A percentile compares a stretch with the other conserved stretches of the same genome.
phyloP scores from a whole-genome alignment of 208 protist species.

The Endotrypanum monterogeii region DNA sequence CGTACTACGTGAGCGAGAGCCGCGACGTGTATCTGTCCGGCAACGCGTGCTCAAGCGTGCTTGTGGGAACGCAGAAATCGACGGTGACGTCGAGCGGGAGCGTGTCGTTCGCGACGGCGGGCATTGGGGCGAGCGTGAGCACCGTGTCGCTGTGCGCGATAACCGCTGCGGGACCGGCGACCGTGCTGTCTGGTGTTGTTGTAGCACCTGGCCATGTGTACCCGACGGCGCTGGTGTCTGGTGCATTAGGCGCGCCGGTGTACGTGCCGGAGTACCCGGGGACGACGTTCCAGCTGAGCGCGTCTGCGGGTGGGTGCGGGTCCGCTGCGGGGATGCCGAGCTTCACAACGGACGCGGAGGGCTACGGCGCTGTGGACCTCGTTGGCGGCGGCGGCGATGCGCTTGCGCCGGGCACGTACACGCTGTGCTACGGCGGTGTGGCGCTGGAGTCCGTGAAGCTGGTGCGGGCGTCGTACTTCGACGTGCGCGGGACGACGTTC shows the following conservation, averaged over 20 bases:
- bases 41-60: slow-evolving; percentile 30
- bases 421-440: slow-evolving; percentile 40
- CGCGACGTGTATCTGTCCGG: slow-evolving; percentile 58
- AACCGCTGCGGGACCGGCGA: slow-evolving; percentile 38
- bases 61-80: slow-evolving; percentile 30
- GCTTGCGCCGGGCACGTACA: slow-evolving; percentile 52
- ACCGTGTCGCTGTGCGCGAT: slow-evolving; percentile 42
- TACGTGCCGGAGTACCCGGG: slow-evolving; percentile 51
- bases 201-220: slow-evolving; percentile 44
- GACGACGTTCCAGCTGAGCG: slow-evolving; percentile 48
- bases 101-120: slow-evolving; percentile 30
- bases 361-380: slow-evolving; percentile 47
- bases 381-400: slow-evolving; percentile 19
- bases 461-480: slow-evolving; percentile 45
- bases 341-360: slow-evolving; percentile 56
- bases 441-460: slow-evolving; percentile 42
- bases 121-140: slow-evolving; percentile 23
- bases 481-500: slow-evolving; percentile 46
- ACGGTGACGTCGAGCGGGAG: slow-evolving; percentile 16
- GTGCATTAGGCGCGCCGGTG: slow-evolving; percentile 28
- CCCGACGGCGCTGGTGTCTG: slow-evolving; percentile 54
- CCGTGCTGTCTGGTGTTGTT: slow-evolving; percentile 18
- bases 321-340: slow-evolving; percentile 24
- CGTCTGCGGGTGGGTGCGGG: slow-evolving; percentile 28
- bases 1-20: slow-evolving; percentile 35